Conservation (phyloP, 2,329 filamentous ascomycete genomes). For the Rhynchosporium secalis region DNA sequence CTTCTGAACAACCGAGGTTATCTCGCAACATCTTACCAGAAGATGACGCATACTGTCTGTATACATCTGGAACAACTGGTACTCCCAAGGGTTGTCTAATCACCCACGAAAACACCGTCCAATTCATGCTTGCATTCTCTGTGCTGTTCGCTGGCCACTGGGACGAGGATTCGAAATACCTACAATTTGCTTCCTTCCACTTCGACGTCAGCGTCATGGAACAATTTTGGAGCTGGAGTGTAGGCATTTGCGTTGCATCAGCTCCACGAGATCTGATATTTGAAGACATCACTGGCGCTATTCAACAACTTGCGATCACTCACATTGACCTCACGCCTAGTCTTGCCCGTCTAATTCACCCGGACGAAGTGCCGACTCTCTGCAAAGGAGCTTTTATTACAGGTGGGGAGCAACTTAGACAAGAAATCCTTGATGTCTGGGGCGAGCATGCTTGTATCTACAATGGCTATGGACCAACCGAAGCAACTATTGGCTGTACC, state of each 20-base stretch:
- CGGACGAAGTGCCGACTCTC: slow-evolving; percentile 76
- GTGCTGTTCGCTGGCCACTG: slow-evolving; percentile 75
- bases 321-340: slow-evolving; percentile 93
- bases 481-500: slow-evolving; percentile 89
- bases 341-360: slow-evolving; percentile 74
- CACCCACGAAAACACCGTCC: slow-evolving; percentile 84
- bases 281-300: slow-evolving; percentile 74
- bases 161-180: slow-evolving; percentile 72
- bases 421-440: slow-evolving; percentile 87
- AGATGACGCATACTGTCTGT: slow-evolving; percentile 40
- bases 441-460: slow-evolving; percentile 79
- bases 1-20: slow-evolving; percentile 32
- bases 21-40: slow-evolving; percentile 28
- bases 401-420: slow-evolving; percentile 82
- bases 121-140: slow-evolving; percentile 86
- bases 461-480: slow-evolving; percentile 90
- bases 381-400: slow-evolving; percentile 89
- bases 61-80: slow-evolving; percentile 43
- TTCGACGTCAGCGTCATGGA: slow-evolving; percentile 93
- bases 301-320: slow-evolving; percentile 72
- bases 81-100: slow-evolving; percentile 64
- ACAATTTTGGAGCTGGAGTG: slow-evolving; percentile 94
- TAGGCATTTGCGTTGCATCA: slow-evolving; percentile 80
- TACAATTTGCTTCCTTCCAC: slow-evolving; percentile 92
- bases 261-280: slow-evolving; percentile 83